A percentile compares a stretch with the other conserved stretches of the same genome.
Conservation (phyloP, 2,329 filamentous ascomycete genomes). For the Aspergillus neotritici region DNA sequence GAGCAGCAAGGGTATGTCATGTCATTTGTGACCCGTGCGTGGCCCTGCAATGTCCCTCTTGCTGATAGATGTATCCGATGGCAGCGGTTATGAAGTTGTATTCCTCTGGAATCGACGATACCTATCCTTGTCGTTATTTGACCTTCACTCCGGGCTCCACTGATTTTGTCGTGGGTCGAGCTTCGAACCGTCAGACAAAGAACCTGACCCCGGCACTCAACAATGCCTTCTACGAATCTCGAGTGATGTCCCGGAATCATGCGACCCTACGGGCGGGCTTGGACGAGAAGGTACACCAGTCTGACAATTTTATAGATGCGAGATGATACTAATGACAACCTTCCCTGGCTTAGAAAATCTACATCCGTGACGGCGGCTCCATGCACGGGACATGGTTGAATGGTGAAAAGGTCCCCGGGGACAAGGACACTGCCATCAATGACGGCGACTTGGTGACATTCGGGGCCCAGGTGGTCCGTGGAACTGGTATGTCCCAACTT, state of each 20-base stretch:
- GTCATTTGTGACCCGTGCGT: too few relatives aligned
- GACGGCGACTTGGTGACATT: conserved; percentile 38
- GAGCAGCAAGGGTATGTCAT: too few relatives aligned
- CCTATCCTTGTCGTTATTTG: conserved; percentile 28
- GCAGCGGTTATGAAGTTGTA: conserved; percentile 32
- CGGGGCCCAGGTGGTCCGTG: conserved; percentile 47
- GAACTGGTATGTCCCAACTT: conserved; percentile 30
- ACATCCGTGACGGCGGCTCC: conserved; percentile 51
- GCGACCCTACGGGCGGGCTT: conserved; percentile 30
- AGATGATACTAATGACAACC: background rate
- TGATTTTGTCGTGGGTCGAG: conserved; percentile 35
- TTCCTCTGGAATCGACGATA: conserved; percentile 21
- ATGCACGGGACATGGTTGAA: conserved; percentile 60
- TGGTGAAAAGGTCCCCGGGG: conserved; percentile 36
- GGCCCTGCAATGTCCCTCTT: background rate
- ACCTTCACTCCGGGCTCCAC: conserved; percentile 25
- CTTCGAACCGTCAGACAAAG: conserved; percentile 36
- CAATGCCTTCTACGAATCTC: conserved; percentile 44
- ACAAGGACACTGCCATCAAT: conserved; percentile 35
- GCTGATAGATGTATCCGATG: conserved; percentile 6
- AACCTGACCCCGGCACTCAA: conserved; percentile 30
- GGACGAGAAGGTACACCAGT: conserved; percentile 22
- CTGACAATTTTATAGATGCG: too few relatives aligned
- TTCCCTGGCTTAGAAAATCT: conserved; percentile 32
- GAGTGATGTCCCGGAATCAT: conserved; percentile 45